Evolutionary conservation across 1,284 basidiomycete species (phyloP), one percentile per base, ranked within the genome.

Genomic region (Fomitopsis schrenkii): DNA sequence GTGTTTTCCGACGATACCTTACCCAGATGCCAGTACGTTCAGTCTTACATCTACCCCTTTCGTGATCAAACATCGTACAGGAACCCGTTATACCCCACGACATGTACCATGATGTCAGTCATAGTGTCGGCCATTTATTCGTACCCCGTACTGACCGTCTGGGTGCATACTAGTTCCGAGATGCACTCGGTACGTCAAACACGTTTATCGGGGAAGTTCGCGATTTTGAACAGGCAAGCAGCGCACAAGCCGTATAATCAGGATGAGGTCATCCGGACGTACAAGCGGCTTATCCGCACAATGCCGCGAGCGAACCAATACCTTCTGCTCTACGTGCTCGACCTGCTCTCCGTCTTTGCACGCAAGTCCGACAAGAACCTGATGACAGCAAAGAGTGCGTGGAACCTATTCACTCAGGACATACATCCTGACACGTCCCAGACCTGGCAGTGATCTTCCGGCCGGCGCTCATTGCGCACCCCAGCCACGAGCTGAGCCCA

Each of bases 391-490:
- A 85, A 91, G 63, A 99, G 94, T 96, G 67, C 71, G 91, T 80
- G 36, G 17, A 41, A 35, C 41, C 15, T 26, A 17, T 1, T 42
- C 6, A 9, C 28, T 6, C 28, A 2, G 12, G 3, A 3, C 48
- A 17, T 17, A 3, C 3, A 6, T 40, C 10, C 38, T 50, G 42
- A 33, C 30, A 19, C 22, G 2, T 26, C 3, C 35, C 70, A 95
- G 94, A 97, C 75, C 85, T 98, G 22, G 95, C 95, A 8, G 91
- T 96, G 53, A 95, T 97, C 63, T 98, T 98, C 77, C 91, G 94
- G 62, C 95, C 95, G 0, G 95, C 94, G 7, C 79, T 97, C 26
- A 89, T 99, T 62, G 93, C 92, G 15, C 94, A 95, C 71, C 95
- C 93, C 0, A 77, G 83, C 26, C 94, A 97, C 72, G 91, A 93